These are phyloP conservation scores for Helichrysum umbraculigerum DNA, from an alignment of 129 eudicot species.

Conservation along the genomic window DNA sequence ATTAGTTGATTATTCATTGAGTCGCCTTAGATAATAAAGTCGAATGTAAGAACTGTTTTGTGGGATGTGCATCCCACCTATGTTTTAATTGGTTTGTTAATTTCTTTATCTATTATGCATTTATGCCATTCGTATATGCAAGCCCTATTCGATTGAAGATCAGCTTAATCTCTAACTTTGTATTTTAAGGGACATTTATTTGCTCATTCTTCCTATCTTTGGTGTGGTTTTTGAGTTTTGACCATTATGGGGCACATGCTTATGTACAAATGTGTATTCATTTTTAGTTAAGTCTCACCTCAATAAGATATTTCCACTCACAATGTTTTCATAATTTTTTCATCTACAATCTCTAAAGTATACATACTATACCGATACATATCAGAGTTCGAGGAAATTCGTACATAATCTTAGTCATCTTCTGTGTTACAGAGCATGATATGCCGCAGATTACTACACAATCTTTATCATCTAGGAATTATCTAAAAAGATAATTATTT, in stretches of 20 bases:
- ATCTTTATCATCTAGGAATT: not conserved
- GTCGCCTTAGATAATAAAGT: not conserved
- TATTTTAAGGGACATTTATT: too few species aligned
- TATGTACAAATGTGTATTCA: not conserved
- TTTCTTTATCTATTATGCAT: not conserved
- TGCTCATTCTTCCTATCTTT: not conserved
- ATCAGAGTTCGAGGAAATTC: constrained; percentile 2
- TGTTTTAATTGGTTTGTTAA: not conserved
- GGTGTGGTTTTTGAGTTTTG: not conserved
- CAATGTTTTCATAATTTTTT: not conserved
- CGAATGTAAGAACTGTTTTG: not conserved
- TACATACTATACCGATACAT: not conserved
- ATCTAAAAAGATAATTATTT: not conserved
- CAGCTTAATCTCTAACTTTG: constrained; percentile 1
- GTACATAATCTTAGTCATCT: constrained; percentile 19
- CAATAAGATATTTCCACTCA: not conserved
- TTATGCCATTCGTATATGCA: constrained; percentile 6
- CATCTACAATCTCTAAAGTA: not conserved
- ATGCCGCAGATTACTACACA: not conserved
- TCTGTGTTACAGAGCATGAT: not conserved
- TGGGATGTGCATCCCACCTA: not conserved
- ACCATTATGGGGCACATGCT: not conserved
- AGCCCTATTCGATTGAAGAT: constrained; percentile 13
- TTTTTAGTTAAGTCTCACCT: not conserved
- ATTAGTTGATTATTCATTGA: not conserved